Base-by-base conservation (phyloP, 1,139 yeast genomes). In the Pneumocystis murina region DNA sequence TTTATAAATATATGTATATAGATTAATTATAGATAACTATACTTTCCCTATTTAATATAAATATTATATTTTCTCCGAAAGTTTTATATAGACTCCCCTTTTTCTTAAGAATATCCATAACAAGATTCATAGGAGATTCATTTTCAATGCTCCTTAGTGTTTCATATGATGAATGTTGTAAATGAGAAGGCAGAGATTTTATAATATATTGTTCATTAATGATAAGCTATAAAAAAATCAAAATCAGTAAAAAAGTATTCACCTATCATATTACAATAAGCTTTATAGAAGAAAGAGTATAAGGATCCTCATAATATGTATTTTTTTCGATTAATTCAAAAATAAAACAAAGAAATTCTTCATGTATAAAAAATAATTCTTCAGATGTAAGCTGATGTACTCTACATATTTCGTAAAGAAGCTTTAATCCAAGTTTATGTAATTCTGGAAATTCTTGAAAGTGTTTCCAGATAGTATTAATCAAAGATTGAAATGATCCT, bases 201-300 rank as follows among this genome's bases (percentile, higher is more conserved):
- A 88, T 85, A 81, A 90, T 81, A 72, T 83, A 90, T 72, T 90
- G 96, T 72, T 90, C 96, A 72, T 89, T 89, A 28, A 90, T 76
- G 1, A 88, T 82, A 60, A 90, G 76, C 60, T 58, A 58, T 40
- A 40, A 38, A 40, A 24, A 38, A 20, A 30, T 38, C 20, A 38
- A 38, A 38, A 28, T 38, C 28, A 20, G 3, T 28, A 58, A 58
- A 38, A 58, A 58, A 17, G 10, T 8, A 48, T 12, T 20, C 4
- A 1, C 4, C 28, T 48, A 24, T 12, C 8, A 48, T 40, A 24
- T 58, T 58, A 58, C 60, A 10, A 89, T 73, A n/a, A 87, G 76
- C 70, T 85, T 85, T 75, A 89, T 85, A 69, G 85, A 84, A 58
- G 87, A 83, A 68, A 84, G 84, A 63, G 88, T 87, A 66, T 81